These are phyloP conservation scores for Corymbia calophylla DNA, from an alignment of 441 rosid species.

Conservation along the genomic window DNA sequence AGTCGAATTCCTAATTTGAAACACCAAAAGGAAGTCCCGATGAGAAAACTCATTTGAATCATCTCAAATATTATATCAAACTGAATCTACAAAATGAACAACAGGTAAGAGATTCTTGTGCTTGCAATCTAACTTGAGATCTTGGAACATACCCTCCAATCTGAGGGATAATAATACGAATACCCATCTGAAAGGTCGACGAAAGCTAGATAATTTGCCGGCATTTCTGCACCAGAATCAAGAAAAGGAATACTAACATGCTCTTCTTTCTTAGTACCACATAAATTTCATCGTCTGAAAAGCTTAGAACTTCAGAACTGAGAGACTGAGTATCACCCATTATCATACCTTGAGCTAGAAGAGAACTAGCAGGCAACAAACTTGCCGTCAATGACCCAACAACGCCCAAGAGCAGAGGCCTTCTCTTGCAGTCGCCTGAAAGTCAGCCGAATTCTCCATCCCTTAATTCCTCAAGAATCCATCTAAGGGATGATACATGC, in stretches of 20 bases:
- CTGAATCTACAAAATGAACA: background rate
- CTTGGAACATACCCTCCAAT: slow-evolving; percentile 69
- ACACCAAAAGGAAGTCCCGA: background rate
- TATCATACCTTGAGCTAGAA: slow-evolving; percentile 59
- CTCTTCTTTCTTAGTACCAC: background rate
- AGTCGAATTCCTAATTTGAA: slow-evolving; percentile 59
- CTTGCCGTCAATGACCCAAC: slow-evolving; percentile 44
- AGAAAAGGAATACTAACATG: background rate
- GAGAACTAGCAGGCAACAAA: slow-evolving; percentile 33
- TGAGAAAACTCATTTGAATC: background rate
- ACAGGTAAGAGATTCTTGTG: background rate
- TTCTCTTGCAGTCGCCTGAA: slow-evolving; percentile 49
- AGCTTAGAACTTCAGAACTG: background rate
- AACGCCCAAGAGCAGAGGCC: slow-evolving; percentile 47
- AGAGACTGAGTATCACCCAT: background rate
- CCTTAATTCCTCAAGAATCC: background rate
- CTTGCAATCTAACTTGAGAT: background rate
- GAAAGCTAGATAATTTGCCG: slow-evolving; percentile 51
- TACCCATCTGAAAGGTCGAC: slow-evolving; percentile 73
- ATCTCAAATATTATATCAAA: background rate
- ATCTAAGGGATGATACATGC: background rate
- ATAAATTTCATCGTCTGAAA: background rate
- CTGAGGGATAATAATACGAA: slow-evolving; percentile 80
- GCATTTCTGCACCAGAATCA: slow-evolving; percentile 39
- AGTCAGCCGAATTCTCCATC: background rate